phyloP scores from a whole-genome alignment of 2,329 filamentous ascomycete genomes.

The Fusarium lyarnte region DNA sequence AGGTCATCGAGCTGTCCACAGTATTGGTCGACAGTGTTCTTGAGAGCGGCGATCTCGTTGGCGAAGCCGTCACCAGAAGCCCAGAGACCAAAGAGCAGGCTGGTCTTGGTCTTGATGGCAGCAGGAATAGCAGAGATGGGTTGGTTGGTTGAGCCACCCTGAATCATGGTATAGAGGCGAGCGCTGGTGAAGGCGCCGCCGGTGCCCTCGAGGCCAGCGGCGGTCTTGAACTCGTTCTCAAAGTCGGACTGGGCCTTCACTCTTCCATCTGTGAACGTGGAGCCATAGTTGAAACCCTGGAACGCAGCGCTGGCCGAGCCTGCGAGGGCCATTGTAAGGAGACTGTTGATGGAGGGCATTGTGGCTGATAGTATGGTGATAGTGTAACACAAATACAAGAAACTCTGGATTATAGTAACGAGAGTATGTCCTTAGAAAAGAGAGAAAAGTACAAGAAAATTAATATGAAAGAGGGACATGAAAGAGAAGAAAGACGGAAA shows the following conservation, averaged over 20 bases:
- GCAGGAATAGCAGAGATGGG: slow-evolving; percentile 81
- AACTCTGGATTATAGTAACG: slow-evolving; percentile 18
- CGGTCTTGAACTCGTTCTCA: slow-evolving; percentile 74
- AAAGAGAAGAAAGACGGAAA: neutral
- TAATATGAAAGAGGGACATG: neutral
- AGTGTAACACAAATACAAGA: neutral
- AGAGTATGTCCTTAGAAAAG: slow-evolving; percentile 19
- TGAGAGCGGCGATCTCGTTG: slow-evolving; percentile 79
- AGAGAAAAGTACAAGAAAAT: neutral
- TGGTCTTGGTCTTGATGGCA: slow-evolving; percentile 81
- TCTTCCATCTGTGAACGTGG: slow-evolving; percentile 67
- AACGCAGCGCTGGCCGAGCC: slow-evolving; percentile 51
- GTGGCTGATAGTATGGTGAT: slow-evolving; percentile 6
- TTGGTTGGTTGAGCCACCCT: slow-evolving; percentile 71
- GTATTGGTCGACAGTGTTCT: slow-evolving; percentile 73
- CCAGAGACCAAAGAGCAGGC: slow-evolving; percentile 86
- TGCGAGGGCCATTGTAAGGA: slow-evolving; percentile 50
- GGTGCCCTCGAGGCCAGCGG: slow-evolving; percentile 71
- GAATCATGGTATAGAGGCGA: slow-evolving; percentile 80
- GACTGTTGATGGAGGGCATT: slow-evolving; percentile 47
- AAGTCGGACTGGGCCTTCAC: slow-evolving; percentile 72
- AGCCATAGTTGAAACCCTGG: slow-evolving; percentile 80
- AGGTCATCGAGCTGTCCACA: slow-evolving; percentile 71
- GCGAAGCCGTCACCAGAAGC: slow-evolving; percentile 75
- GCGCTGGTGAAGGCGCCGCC: slow-evolving; percentile 71